A percentile compares a stretch with the other conserved stretches of the same genome.
Conservation (phyloP, 164 flowering plant species). For the Magnolia officinalis region DNA sequence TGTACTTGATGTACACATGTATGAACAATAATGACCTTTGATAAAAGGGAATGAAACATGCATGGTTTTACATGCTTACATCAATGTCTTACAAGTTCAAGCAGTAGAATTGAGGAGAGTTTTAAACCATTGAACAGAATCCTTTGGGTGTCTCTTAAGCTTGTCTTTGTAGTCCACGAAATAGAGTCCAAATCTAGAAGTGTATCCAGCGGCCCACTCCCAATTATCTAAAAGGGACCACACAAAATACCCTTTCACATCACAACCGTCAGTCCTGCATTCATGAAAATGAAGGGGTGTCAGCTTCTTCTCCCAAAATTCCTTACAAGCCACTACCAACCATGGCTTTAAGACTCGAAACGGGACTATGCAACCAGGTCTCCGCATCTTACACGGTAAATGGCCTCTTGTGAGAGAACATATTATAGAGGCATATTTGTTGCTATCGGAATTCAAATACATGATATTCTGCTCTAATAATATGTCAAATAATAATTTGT, state of each 20-base stretch:
- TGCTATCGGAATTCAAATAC: too few relatives aligned
- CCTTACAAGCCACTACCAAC: neutral
- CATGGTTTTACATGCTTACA: neutral
- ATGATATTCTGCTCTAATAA: too few relatives aligned
- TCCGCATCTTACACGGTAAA: too few relatives aligned
- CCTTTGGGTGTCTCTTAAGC: constrained; percentile 74
- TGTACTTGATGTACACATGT: too few relatives aligned
- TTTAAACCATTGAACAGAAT: constrained; percentile 87
- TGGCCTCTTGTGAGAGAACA: too few relatives aligned
- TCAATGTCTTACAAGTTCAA: neutral
- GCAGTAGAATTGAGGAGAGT: constrained; percentile 37
- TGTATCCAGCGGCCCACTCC: constrained; percentile 89
- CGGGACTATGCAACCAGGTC: too few relatives aligned
- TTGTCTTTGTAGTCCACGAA: constrained; percentile 77
- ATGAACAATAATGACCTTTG: neutral
- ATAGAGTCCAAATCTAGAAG: constrained; percentile 81
- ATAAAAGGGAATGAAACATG: neutral
- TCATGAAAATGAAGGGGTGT: neutral
- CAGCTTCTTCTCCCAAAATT: neutral
- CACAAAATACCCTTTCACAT: constrained; percentile 79
- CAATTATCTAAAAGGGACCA: constrained; percentile 95
- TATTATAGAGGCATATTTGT: too few relatives aligned
- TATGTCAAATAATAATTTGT: too few relatives aligned
- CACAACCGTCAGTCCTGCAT: constrained; percentile 91
- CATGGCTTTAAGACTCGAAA: too few relatives aligned